Base-by-base conservation (phyloP, 2,329 filamentous ascomycete genomes). In the Chaetomium sp. region DNA sequence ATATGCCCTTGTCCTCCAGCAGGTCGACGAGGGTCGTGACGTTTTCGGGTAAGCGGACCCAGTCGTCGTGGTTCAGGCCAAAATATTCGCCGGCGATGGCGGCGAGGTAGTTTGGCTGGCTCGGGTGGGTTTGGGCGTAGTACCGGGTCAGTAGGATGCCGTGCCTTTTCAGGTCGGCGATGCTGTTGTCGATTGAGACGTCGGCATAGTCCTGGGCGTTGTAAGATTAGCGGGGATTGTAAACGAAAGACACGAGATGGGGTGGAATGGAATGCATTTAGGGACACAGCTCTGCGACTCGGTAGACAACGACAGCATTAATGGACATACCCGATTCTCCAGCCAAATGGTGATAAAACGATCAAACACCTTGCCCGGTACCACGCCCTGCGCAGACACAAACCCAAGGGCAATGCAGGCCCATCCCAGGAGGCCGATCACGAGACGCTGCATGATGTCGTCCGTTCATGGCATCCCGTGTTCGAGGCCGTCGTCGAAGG, bases 91-190 rank as follows among this genome's bases (percentile, higher is more conserved):
- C 75, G 6, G 63, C 73, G 6, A 76, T 67, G 37, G 74, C 72
- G 5, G 75, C 74, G 9, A 78, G 64, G 54, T 77, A 78, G 61
- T 77, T 78, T 5, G 75, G 74, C 65, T 77, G 75, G 59, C 70
- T 72, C 1, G 72, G 72, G 54, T 73, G 72, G 5, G 75, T 78
- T n/a, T 75, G 69, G 6, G 72, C 74, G 62, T 72, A 75, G 66
- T 76, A 77, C 19, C 71, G 65, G 5, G 71, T 73, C 45, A 77
- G 68, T 12, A 73, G 59, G 56, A 79, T 74, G 53, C 76, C 76
- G 56, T 74, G 67, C 58, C 70, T 68, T 57, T 69, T 71, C 42
- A 79, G 64, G 42, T 71, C 71, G 35, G 60, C 62, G 34, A 78
- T 72, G 50, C 70, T 68, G 14, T 68, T 48, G 57, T 78, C 72